Evolutionary conservation across 1,284 basidiomycete species (phyloP).

Genomic region (Mycena citricolor): DNA sequence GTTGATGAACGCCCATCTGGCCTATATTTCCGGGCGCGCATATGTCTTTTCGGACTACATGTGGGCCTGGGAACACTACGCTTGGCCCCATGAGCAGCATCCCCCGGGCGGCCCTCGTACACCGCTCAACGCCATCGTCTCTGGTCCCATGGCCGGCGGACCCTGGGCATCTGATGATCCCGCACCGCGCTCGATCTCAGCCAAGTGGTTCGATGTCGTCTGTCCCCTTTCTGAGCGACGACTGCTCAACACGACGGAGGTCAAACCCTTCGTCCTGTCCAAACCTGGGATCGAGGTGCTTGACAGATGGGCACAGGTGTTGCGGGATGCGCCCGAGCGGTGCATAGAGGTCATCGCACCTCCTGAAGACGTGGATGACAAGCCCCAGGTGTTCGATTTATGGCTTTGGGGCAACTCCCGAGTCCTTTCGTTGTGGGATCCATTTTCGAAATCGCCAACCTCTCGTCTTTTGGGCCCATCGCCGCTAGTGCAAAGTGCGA

Average conservation of each 20-base stretch:
- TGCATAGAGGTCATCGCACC: conserved; percentile 33
- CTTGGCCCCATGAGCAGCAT: conserved; percentile 30
- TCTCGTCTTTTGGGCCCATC: conserved; percentile 34
- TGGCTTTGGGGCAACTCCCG: conserved; percentile 35
- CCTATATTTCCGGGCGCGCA: conserved; percentile 37
- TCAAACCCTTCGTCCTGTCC: conserved; percentile 27
- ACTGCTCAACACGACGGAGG: conserved; percentile 29
- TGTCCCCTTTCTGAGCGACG: conserved; percentile 33
- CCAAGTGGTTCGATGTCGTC: conserved; percentile 34
- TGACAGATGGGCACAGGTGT: conserved; percentile 29
- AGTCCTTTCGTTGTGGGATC: conserved; percentile 34
- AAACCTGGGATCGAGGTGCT: conserved; percentile 29
- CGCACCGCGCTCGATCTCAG: conserved; percentile 36
- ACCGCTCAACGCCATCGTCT: conserved; percentile 38
- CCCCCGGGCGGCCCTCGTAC: conserved; percentile 30
- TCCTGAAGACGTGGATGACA: conserved; percentile 27
- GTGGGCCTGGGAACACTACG: conserved; percentile 38
- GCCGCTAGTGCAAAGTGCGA: conserved; percentile 33
- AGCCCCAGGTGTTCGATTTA: conserved; percentile 36
- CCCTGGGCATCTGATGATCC: conserved; percentile 27
- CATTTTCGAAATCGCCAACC: conserved; percentile 33
- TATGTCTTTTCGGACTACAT: conserved; percentile 41
- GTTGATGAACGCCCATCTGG: conserved; percentile 38
- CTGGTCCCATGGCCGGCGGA: conserved; percentile 37
- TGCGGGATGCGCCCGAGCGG: conserved; percentile 31